Base-by-base conservation (phyloP, 495 filamentous ascomycete genomes). In the Podospora appendiculata region DNA sequence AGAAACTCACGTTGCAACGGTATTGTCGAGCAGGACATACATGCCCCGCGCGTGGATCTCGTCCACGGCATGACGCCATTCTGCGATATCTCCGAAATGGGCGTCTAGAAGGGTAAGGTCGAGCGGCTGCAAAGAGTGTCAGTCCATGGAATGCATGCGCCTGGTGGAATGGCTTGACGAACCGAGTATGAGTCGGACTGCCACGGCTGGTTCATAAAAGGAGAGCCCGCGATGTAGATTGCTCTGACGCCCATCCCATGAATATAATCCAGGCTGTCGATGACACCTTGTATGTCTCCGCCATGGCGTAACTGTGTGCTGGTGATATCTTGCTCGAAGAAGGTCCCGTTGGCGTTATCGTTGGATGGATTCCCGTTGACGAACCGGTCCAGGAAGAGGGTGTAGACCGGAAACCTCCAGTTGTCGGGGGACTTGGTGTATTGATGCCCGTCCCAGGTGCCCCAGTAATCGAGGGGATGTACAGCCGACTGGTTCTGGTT, bases 1-100 rank as follows among this genome's bases (percentile, higher is more conserved):
- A 3, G 48, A 38, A 4, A 56, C 59, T 61, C 47, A 61, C 59
- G 84, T 87, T 35, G 84, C 73, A 56, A 87, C 70, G 1, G 85
- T 88, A 57, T 87, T 85, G 57, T 88, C 85, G 48, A 87, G 70
- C 19, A 88, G 70, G 40, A 87, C 80, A 70, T 87, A 88, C 83
- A 88, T 87, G 35, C 78, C 81, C n/a, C 81, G 74, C 2, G 63
- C 66, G 62, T 87, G 83, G n/a, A 87, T 82, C 44, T 83, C 84
- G 5, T 71, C 67, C 38, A 89, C 81, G 8, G 79, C 76, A 41
- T 72, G 62, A 57, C 82, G 78, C 84, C 86, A 89, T 45, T 73
- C 68, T 10, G 76, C 58, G 48, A 89, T 82, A 10, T 70, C 78
- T 0, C 83, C 59, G 34, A 57, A 60, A 47, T 64, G 59, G 7